phyloP scores from a whole-genome alignment of 2,329 filamentous ascomycete genomes.

The Pseudofabraea citricarpa region DNA sequence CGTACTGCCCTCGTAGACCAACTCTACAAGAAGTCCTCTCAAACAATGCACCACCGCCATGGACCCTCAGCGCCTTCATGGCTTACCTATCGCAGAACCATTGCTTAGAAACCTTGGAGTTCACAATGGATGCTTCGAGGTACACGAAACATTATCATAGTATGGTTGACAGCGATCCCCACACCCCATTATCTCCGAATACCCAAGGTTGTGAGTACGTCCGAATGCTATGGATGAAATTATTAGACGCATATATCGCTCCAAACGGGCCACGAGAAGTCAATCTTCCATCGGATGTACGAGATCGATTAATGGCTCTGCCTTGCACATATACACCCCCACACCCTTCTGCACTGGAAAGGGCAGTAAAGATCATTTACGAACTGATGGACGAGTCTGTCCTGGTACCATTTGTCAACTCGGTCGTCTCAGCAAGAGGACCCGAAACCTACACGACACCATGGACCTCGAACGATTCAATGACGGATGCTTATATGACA shows the following conservation, averaged over 20 bases:
- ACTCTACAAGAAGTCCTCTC: constrained; percentile 83
- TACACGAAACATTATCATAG: constrained; percentile 55
- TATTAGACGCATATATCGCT: constrained; percentile 85
- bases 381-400: constrained; percentile 98
- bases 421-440: constrained; percentile 20
- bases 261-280: constrained; percentile 83
- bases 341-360: constrained; percentile 69
- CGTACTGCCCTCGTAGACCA: constrained; percentile 57
- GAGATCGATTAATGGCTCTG: constrained; percentile 70
- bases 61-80: constrained; percentile 90
- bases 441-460: constrained; percentile 19
- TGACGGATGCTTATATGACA: constrained; percentile 21
- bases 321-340: constrained; percentile 60
- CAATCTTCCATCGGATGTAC: constrained; percentile 81
- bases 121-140: constrained; percentile 87
- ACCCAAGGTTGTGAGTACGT: constrained; percentile 48
- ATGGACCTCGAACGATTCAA: constrained; percentile 26
- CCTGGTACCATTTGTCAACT: constrained; percentile 82
- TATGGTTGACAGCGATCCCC: constrained; percentile 37
- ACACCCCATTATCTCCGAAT: constrained; percentile 27
- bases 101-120: constrained; percentile 93
- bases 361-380: constrained; percentile 82
- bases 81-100: constrained; percentile 96
- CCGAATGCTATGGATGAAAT: constrained; percentile 76
- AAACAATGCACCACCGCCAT: constrained; percentile 81